Evolutionary conservation across 129 eudicot species (phyloP).

Genomic region (sunflower (Helianthus annuus)): HanXRQr2.0-SUNRISE NC_035435.2:83682092-83682591

Average conservation of each 20-base stretch:
- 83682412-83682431: neutral
- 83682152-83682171: too few species aligned
- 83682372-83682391: conserved; percentile 21
- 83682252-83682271: neutral
- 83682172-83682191: too few species aligned
- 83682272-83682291: neutral
- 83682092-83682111: too few species aligned
- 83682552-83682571: conserved; percentile 1
- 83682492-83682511: conserved; percentile 41
- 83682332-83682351: neutral
- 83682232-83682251: too few species aligned
- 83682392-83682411: conserved; percentile 24
- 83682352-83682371: conserved; percentile 9
- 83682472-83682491: conserved; percentile 2
- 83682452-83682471: neutral
- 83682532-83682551: conserved; percentile 12
- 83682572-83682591: conserved; percentile 28
- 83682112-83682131: too few species aligned
- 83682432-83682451: conserved; percentile 3
- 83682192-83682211: neutral
- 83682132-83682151: too few species aligned
- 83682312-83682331: neutral
- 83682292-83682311: conserved; percentile 15
- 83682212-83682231: neutral
- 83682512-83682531: conserved; percentile 64